phyloP scores from a whole-genome alignment of 2,329 filamentous ascomycete genomes.

The Nannizziopsis arthrosporioides region DNA sequence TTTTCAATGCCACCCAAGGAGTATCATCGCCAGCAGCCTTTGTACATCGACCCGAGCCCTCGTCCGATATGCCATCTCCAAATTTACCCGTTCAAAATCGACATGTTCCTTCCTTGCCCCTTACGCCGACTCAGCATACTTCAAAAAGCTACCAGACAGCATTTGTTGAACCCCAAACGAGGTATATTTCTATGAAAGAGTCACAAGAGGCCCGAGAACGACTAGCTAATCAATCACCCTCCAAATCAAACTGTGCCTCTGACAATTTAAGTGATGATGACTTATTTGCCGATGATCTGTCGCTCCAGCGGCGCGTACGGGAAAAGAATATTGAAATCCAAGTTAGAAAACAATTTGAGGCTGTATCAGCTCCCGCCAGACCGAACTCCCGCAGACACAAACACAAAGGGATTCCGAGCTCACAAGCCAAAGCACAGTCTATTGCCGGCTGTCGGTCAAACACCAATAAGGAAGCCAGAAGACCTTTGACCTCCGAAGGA shows the following conservation, averaged over 20 bases:
- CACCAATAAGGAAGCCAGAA: neutral
- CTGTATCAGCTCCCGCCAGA: conserved; percentile 25
- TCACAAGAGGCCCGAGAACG: conserved; percentile 34
- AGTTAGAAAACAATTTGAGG: conserved; percentile 27
- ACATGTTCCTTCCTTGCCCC: conserved; percentile 23
- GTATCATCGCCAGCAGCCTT: conserved; percentile 36
- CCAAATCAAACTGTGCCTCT: conserved; percentile 24
- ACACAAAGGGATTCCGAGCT: conserved; percentile 8
- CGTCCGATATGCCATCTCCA: conserved; percentile 40
- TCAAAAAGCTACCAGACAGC: conserved; percentile 26
- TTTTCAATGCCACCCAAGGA: conserved; percentile 39
- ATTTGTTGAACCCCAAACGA: conserved; percentile 32
- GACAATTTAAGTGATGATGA: conserved; percentile 31
- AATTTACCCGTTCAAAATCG: conserved; percentile 34
- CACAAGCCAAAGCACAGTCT: neutral
- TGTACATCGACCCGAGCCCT: conserved; percentile 26
- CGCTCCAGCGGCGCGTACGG: conserved; percentile 25
- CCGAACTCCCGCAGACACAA: conserved; percentile 13
- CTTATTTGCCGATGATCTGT: conserved; percentile 35
- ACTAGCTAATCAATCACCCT: conserved; percentile 24
- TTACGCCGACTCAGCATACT: conserved; percentile 27
- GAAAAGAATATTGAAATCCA: conserved; percentile 27
- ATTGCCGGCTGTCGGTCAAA: neutral
- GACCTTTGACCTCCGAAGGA: neutral
- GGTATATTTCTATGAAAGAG: conserved; percentile 37